Conservation (phyloP, 2,329 filamentous ascomycete species). For the Cadophora luteo-olivacea region DNA sequence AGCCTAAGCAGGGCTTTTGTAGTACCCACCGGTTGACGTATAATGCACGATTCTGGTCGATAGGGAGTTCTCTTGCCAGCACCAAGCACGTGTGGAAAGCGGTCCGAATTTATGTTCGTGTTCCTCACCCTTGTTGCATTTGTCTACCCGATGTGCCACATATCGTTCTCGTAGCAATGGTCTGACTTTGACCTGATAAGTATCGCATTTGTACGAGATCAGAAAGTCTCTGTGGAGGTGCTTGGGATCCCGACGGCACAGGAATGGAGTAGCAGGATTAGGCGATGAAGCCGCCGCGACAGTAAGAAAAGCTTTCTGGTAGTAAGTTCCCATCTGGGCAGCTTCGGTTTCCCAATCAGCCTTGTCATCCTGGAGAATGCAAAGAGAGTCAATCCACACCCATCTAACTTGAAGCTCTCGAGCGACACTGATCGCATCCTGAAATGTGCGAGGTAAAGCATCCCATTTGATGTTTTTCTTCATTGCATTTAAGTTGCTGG, state of each 20-base stretch:
- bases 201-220: not conserved
- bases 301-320: constrained; percentile 6
- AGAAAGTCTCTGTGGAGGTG: not conserved
- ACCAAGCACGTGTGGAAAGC: not conserved
- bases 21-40: not conserved
- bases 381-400: constrained; percentile 20
- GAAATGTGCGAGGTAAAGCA: constrained; percentile 2
- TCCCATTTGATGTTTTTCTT: constrained; percentile 11
- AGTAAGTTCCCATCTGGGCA: constrained; percentile 6
- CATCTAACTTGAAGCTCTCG: not conserved
- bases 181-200: not conserved
- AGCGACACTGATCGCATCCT: constrained; percentile 7
- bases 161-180: not conserved
- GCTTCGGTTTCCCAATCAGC: constrained; percentile 9
- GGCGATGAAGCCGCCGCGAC: constrained; percentile 1
- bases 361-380: constrained; percentile 17
- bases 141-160: constrained; percentile 2
- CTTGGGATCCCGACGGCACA: not conserved
- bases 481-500: not conserved
- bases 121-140: not conserved
- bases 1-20: too few species aligned
- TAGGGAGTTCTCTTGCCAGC: constrained; percentile 4
- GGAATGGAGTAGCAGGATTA: not conserved
- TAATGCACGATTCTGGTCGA: constrained; percentile 9
- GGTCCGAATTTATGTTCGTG: not conserved